Conservation (phyloP, 2,329 filamentous ascomycete species). For the Aspergillus fructus region DNA sequence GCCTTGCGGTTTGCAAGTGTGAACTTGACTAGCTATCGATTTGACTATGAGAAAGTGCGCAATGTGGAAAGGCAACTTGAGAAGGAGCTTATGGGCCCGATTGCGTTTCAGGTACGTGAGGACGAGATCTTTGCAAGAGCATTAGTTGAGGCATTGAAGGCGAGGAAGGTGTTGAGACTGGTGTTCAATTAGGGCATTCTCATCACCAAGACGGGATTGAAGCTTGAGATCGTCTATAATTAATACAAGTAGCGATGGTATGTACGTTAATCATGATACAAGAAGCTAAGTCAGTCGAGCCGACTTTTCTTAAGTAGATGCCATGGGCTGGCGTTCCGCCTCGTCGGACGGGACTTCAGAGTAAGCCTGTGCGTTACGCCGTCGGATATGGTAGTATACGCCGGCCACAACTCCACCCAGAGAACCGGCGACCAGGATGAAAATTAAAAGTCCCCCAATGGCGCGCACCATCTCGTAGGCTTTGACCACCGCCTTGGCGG, state of each 20-base stretch:
- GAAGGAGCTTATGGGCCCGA: conserved; percentile 19
- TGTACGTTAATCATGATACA: conserved; percentile 6
- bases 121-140: conserved; percentile 18
- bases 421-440: conserved; percentile 26
- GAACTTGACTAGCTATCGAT: conserved; percentile 1
- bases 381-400: conserved; percentile 20
- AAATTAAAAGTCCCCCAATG: conserved; percentile 29
- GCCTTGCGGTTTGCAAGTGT: conserved; percentile 17
- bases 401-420: conserved; percentile 24
- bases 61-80: conserved; percentile 18
- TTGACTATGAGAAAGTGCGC: conserved; percentile 11
- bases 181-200: background rate
- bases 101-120: conserved; percentile 16
- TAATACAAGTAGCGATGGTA: background rate
- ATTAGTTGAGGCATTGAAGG: conserved; percentile 13
- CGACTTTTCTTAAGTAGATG: background rate
- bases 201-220: background rate
- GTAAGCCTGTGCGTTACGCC: conserved; percentile 28
- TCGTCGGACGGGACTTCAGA: conserved; percentile 28
- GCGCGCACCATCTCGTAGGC: conserved; percentile 33
- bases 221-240: background rate
- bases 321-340: conserved; percentile 23
- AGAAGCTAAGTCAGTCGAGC: background rate
- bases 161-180: conserved; percentile 17
- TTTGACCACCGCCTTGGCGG: conserved; percentile 28